These are phyloP conservation scores for Penicillium canariense DNA, from an alignment of 495 filamentous ascomycete genomes.

Conservation along the genomic window DNA sequence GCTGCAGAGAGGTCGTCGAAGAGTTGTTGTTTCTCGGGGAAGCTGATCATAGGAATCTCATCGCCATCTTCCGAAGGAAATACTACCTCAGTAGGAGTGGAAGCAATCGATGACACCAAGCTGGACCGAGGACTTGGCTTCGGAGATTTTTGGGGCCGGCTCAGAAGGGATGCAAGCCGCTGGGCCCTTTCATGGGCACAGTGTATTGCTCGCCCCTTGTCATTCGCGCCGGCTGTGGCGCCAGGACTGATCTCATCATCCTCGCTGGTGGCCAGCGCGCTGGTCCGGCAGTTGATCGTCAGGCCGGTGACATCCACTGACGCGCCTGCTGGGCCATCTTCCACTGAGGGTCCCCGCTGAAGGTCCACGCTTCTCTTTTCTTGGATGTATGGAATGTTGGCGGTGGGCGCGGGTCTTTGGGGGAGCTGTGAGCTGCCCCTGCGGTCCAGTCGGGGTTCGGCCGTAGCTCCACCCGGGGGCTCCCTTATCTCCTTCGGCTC, in stretches of 20 bases:
- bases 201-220: conserved; percentile 39
- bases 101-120: conserved; percentile 31
- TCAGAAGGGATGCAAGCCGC: conserved; percentile 35
- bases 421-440: conserved; percentile 31
- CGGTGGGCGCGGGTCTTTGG: conserved; percentile 38
- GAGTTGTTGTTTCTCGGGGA: conserved; percentile 35
- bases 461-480: conserved; percentile 23
- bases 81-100: conserved; percentile 30
- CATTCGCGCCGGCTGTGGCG: conserved; percentile 15
- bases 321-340: conserved; percentile 28
- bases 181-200: conserved; percentile 36
- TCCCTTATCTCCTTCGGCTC: conserved; percentile 20
- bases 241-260: conserved; percentile 34
- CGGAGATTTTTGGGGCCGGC: conserved; percentile 34
- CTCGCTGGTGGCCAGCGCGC: conserved; percentile 22
- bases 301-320: conserved; percentile 33
- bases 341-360: conserved; percentile 28
- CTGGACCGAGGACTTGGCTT: conserved; percentile 28
- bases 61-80: conserved; percentile 36
- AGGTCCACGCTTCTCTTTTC: conserved; percentile 28
- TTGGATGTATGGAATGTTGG: conserved; percentile 41
- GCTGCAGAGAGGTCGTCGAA: conserved; percentile 18
- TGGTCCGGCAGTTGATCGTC: conserved; percentile 31
- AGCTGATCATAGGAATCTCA: conserved; percentile 40
- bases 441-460: conserved; percentile 30